These are phyloP conservation scores for Lecanoromycetidae sp. DNA, from an alignment of 2,329 filamentous ascomycete genomes.

Conservation along the genomic window DNA sequence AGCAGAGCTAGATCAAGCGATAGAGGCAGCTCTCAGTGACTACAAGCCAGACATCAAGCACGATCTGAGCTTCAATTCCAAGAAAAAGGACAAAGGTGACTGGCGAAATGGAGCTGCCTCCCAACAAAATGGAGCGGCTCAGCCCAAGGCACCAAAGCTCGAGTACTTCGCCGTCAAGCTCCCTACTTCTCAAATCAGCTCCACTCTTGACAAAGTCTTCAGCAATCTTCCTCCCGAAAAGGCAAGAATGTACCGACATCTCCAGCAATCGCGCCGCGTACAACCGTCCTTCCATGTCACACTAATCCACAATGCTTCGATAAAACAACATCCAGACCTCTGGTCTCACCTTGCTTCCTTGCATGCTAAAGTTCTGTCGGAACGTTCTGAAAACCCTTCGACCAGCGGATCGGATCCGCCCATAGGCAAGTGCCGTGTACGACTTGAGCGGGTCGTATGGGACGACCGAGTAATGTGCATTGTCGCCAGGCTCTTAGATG, in stretches of 20 bases:
- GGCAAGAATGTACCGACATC: conserved; percentile 59
- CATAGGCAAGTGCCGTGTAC: conserved; percentile 29
- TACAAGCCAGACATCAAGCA: conserved; percentile 69
- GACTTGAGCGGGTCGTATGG: conserved; percentile 60
- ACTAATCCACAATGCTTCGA: conserved; percentile 65
- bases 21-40: conserved; percentile 59
- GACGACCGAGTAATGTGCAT: conserved; percentile 84
- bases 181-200: conserved; percentile 38
- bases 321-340: conserved; percentile 50
- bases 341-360: conserved; percentile 64
- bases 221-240: conserved; percentile 40
- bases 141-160: conserved; percentile 36
- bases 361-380: conserved; percentile 33
- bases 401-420: conserved; percentile 22
- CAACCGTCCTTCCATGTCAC: conserved; percentile 90
- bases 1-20: conserved; percentile 67
- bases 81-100: conserved; percentile 19
- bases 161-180: conserved; percentile 56
- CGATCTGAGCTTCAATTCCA: conserved; percentile 48
- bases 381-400: conserved; percentile 22
- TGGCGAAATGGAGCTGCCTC: conserved; percentile 17
- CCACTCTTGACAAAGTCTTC: conserved; percentile 61
- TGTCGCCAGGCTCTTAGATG: conserved; percentile 55
- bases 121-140: conserved; percentile 15
- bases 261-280: conserved; percentile 61